These are phyloP conservation scores for Nevesoporus exiguus DNA, from an alignment of 768 basidiomycete genomes.

Conservation along the genomic window DNA sequence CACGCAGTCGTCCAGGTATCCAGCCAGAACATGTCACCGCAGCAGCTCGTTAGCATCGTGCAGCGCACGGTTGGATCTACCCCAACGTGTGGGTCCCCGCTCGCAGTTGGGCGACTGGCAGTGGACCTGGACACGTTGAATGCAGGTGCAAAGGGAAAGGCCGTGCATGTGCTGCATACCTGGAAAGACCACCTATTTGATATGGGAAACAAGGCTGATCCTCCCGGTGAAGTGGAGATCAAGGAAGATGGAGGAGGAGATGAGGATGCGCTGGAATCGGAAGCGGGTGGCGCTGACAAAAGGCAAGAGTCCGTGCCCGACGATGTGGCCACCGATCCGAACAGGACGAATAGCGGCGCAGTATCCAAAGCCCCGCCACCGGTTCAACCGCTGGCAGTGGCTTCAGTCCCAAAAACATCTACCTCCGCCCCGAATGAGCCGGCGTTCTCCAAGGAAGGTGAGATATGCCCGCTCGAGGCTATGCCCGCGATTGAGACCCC, in stretches of 20 bases:
- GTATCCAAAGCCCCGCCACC: slow-evolving; percentile 5
- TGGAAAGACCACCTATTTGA: slow-evolving; percentile 79
- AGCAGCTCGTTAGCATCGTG: slow-evolving; percentile 61
- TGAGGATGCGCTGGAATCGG: slow-evolving; percentile 12
- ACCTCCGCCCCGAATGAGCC: slow-evolving; percentile 10
- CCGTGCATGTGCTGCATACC: slow-evolving; percentile 66
- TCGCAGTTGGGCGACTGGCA: slow-evolving; percentile 77
- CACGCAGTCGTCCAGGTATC: slow-evolving; percentile 55
- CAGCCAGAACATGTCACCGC: slow-evolving; percentile 34
- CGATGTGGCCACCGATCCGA: slow-evolving; percentile 5
- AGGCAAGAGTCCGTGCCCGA: slow-evolving; percentile 10
- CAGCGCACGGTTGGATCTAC: slow-evolving; percentile 39
- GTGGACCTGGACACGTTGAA: slow-evolving; percentile 48
- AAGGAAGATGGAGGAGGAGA: slow-evolving; percentile 9
- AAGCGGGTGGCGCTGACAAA: slow-evolving; percentile 1
- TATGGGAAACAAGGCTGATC: slow-evolving; percentile 60
- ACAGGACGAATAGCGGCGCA: slow-evolving; percentile 26
- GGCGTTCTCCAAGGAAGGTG: slow-evolving; percentile 30
- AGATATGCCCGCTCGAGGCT: slow-evolving; percentile 1
- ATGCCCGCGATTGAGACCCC: background rate
- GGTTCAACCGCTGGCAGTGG: slow-evolving; percentile 5
- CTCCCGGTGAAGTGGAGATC: slow-evolving; percentile 43
- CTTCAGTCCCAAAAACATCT: slow-evolving; percentile 1
- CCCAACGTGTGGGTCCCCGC: slow-evolving; percentile 40
- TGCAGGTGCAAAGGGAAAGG: slow-evolving; percentile 68